These are phyloP conservation scores for Glycine latifolia DNA, from an alignment of 306 rosid genomes.

Conservation along the genomic window DNA sequence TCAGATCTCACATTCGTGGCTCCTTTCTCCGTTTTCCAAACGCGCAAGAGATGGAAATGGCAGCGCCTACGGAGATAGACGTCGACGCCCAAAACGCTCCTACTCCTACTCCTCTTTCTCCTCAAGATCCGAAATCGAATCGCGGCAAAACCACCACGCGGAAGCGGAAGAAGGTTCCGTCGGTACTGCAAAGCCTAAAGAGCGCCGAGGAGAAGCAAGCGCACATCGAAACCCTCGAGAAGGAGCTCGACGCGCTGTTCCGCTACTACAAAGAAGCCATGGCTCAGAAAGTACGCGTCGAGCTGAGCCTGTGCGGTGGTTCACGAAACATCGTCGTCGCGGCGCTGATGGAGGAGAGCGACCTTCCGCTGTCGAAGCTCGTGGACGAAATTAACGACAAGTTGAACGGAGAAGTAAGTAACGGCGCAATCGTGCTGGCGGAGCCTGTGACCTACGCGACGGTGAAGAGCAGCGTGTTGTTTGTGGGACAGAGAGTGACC, in stretches of 20 bases:
- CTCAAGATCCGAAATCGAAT: slow-evolving; percentile 46
- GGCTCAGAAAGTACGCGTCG: slow-evolving; percentile 53
- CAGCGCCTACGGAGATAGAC: slow-evolving; percentile 34
- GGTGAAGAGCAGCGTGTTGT: slow-evolving; percentile 74
- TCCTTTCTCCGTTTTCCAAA: neutral
- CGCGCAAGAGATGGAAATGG: slow-evolving; percentile 13
- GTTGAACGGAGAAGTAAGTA: slow-evolving; percentile 39
- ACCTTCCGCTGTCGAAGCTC: slow-evolving; percentile 76
- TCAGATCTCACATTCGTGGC: neutral
- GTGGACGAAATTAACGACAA: slow-evolving; percentile 65
- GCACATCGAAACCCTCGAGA: slow-evolving; percentile 52
- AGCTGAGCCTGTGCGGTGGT: slow-evolving; percentile 51
- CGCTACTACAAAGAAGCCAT: slow-evolving; percentile 60
- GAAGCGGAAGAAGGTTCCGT: slow-evolving; percentile 65
- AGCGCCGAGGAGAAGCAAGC: slow-evolving; percentile 60
- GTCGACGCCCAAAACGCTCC: slow-evolving; percentile 27
- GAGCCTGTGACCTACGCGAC: slow-evolving; percentile 62
- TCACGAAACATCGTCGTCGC: slow-evolving; percentile 59
- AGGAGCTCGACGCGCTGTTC: slow-evolving; percentile 69
- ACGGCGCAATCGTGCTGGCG: slow-evolving; percentile 39
- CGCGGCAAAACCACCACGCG: slow-evolving; percentile 50
- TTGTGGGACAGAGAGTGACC: slow-evolving; percentile 77
- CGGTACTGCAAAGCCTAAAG: slow-evolving; percentile 36
- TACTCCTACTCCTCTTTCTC: slow-evolving; percentile 40
- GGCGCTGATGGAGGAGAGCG: slow-evolving; percentile 80